A percentile compares a stretch with the other conserved stretches of the same genome.
These are phyloP conservation scores for Spizellomyces punctatus DNA, from an alignment of 192 early-diverging fungal species.

Conservation along the genomic window DNA sequence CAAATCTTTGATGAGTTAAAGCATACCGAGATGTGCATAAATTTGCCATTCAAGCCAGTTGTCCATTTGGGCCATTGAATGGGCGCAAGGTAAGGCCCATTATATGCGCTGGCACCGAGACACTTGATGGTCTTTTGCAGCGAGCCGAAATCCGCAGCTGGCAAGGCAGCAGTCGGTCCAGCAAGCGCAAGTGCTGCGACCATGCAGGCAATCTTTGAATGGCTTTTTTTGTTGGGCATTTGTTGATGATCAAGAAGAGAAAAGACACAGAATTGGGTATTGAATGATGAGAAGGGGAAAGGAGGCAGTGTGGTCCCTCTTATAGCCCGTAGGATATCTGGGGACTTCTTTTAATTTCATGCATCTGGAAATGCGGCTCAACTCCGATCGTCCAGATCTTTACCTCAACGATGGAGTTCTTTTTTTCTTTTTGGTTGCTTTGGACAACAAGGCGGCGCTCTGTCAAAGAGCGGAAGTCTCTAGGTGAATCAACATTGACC, in stretches of 20 bases:
- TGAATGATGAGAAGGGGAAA: neutral
- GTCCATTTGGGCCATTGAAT: neutral
- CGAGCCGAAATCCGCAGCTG: conserved; percentile 1
- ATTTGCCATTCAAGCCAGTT: conserved; percentile 14
- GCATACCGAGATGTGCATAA: conserved; percentile 21
- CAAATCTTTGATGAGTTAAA: neutral
- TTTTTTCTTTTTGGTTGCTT: no score
- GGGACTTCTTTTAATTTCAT: neutral
- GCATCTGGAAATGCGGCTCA: neutral
- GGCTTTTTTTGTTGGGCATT: neutral
- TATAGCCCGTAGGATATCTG: neutral
- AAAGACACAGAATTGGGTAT: neutral
- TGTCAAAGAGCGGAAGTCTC: no score
- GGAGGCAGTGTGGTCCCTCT: neutral
- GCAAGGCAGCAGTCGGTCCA: neutral
- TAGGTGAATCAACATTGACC: no score
- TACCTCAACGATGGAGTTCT: no score
- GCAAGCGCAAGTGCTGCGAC: neutral
- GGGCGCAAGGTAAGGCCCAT: conserved; percentile 2
- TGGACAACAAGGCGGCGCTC: no score
- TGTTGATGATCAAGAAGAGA: neutral
- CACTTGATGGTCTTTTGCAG: neutral
- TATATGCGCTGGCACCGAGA: conserved; percentile 7
- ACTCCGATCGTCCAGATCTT: no score
- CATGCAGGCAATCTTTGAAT: neutral